Conservation (phyloP, 1,139 yeast species). For the Suhomyces wounanorum region DNA sequence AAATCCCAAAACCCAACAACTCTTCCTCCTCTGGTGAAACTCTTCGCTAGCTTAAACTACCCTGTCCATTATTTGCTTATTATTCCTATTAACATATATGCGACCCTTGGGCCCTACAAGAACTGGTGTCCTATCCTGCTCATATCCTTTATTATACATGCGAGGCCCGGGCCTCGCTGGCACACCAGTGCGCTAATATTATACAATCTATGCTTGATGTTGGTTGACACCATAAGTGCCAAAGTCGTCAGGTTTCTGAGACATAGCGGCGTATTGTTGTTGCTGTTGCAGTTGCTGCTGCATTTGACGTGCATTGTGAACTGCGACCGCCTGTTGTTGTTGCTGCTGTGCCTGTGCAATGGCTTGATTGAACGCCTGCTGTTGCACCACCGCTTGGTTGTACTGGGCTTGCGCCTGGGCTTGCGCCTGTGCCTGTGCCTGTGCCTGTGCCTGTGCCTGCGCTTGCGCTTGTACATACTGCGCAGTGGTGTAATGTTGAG, state of each 20-base stretch:
- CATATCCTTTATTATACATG: constrained; percentile 6
- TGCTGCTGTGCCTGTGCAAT: constrained; percentile 19
- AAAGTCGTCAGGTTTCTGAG: constrained; percentile 14
- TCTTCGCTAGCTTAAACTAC: too few relatives aligned
- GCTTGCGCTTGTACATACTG: constrained; percentile 15
- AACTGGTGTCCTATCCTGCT: not conserved
- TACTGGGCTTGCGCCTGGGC: constrained; percentile 14
- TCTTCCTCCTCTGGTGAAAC: too few relatives aligned
- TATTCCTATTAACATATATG: not conserved
- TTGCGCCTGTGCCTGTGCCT: constrained; percentile 9
- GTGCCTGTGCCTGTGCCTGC: constrained; percentile 10
- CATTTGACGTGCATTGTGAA: constrained; percentile 11
- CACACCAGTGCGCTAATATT: constrained; percentile 10
- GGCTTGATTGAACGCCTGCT: constrained; percentile 21
- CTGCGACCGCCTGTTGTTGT: constrained; percentile 15
- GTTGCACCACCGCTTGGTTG: constrained; percentile 18
- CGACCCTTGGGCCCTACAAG: not conserved
- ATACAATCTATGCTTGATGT: constrained; percentile 10
- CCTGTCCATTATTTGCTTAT: not conserved
- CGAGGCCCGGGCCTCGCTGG: constrained; percentile 5
- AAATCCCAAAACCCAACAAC: too few relatives aligned
- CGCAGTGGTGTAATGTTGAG: constrained; percentile 12
- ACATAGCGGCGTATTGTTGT: constrained; percentile 18
- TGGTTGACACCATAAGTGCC: constrained; percentile 10
- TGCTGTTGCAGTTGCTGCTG: constrained; percentile 18